phyloP scores from a whole-genome alignment of 2,329 filamentous ascomycete species.

The Chaetomiaceae sp. region DNA sequence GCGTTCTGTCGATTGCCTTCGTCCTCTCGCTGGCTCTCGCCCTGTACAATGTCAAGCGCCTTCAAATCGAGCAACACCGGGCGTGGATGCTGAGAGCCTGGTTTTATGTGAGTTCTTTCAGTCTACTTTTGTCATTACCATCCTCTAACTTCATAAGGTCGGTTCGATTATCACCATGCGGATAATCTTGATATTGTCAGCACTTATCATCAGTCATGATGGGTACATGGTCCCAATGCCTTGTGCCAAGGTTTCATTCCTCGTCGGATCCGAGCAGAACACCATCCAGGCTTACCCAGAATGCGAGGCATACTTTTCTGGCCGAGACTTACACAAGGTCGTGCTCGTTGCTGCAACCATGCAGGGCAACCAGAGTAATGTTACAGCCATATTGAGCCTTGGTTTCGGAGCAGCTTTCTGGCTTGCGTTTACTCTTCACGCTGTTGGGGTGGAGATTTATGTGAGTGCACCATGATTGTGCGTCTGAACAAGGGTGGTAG shows the following conservation, averaged over 20 bases:
- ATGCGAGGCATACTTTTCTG: slow-evolving; percentile 39
- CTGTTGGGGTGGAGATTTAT: slow-evolving; percentile 45
- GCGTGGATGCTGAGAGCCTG: slow-evolving; percentile 60
- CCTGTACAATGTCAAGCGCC: slow-evolving; percentile 52
- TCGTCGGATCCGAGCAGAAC: slow-evolving; percentile 30
- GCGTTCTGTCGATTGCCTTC: slow-evolving; percentile 43
- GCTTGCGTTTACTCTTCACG: slow-evolving; percentile 50
- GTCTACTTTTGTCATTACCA: background rate
- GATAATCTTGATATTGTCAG: slow-evolving; percentile 42
- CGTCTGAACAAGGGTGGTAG: background rate
- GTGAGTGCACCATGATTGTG: slow-evolving; percentile 29
- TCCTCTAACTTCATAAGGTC: slow-evolving; percentile 31
- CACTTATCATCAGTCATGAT: slow-evolving; percentile 35
- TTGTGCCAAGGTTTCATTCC: slow-evolving; percentile 47
- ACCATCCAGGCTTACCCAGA: slow-evolving; percentile 40
- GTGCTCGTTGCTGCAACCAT: slow-evolving; percentile 35
- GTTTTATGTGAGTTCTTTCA: slow-evolving; percentile 39
- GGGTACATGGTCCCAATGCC: slow-evolving; percentile 31
- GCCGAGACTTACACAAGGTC: slow-evolving; percentile 26
- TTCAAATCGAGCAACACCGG: slow-evolving; percentile 60
- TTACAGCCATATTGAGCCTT: slow-evolving; percentile 42
- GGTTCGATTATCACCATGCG: slow-evolving; percentile 50
- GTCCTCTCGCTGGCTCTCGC: slow-evolving; percentile 42
- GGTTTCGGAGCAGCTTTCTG: slow-evolving; percentile 51
- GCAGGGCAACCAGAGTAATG: slow-evolving; percentile 28